phyloP scores from a whole-genome alignment of 164 flowering plant genomes.

The Paratinospora sagittata region DNA sequence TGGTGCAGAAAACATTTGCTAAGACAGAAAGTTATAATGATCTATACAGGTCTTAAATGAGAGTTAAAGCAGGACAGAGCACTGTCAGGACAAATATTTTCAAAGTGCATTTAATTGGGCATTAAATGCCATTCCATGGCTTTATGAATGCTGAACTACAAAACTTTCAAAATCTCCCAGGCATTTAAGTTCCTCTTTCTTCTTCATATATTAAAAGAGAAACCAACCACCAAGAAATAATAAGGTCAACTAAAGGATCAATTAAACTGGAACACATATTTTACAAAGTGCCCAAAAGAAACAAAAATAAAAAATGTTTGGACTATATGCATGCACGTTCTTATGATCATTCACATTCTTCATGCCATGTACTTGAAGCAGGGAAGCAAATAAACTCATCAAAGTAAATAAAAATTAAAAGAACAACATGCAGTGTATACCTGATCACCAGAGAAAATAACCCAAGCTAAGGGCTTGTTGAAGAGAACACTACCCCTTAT shows the following conservation, averaged over 20 bases:
- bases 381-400: no score
- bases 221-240: background rate
- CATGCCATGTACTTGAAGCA: no score
- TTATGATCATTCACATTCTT: no score
- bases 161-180: background rate
- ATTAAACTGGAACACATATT: background rate
- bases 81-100: background rate
- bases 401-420: background rate
- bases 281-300: background rate
- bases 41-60: background rate
- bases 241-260: background rate
- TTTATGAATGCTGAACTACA: background rate
- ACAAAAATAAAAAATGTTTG: background rate
- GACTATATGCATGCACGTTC: no score
- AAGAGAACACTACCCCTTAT: constrained; percentile 63
- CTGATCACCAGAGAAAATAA: constrained; percentile 95
- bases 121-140: background rate
- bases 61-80: background rate
- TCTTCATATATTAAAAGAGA: background rate
- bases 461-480: constrained; percentile 86
- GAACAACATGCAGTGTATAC: constrained; percentile 22
- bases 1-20: no score
- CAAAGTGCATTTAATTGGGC: background rate
- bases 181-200: background rate
- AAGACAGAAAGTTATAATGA: no score